Conservation (phyloP, 2,329 filamentous ascomycete genomes). For the Penicillium freii region DNA sequence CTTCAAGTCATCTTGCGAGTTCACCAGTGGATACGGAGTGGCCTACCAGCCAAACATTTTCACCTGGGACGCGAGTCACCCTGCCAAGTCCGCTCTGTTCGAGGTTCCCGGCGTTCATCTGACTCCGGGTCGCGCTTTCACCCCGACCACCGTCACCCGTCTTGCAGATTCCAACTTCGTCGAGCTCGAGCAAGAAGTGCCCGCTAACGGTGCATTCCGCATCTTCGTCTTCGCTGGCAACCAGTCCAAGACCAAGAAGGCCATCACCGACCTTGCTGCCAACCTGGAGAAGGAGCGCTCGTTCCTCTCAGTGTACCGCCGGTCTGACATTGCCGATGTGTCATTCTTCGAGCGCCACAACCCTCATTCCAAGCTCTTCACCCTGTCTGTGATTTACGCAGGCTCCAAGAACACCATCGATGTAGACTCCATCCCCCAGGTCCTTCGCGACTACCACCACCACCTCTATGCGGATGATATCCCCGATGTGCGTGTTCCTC, state of each 20-base stretch:
- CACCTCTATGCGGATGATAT: constrained; percentile 86
- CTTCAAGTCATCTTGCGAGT: constrained; percentile 88
- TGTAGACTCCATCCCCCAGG: constrained; percentile 67
- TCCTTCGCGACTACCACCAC: constrained; percentile 72
- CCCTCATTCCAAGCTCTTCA: constrained; percentile 80
- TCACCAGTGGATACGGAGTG: constrained; percentile 89
- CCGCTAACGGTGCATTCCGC: constrained; percentile 82
- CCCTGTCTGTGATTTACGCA: constrained; percentile 73
- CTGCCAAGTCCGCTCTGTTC: constrained; percentile 68
- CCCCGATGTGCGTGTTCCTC: constrained; percentile 67
- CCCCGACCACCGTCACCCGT: constrained; percentile 77
- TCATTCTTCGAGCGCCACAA: constrained; percentile 79
- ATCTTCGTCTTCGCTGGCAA: constrained; percentile 82
- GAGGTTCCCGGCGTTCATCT: constrained; percentile 65
- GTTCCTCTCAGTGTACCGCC: constrained; percentile 68
- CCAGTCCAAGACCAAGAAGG: constrained; percentile 57
- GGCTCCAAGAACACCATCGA: constrained; percentile 67
- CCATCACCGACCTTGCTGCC: constrained; percentile 67
- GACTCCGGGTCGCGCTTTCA: constrained; percentile 71
- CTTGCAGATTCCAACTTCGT: constrained; percentile 87
- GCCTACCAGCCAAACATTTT: constrained; percentile 77
- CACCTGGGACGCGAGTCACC: constrained; percentile 77
- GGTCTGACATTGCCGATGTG: constrained; percentile 60
- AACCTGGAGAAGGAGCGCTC: constrained; percentile 64
- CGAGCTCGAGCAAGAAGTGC: constrained; percentile 85